These are phyloP conservation scores for Phaseolus coccineus DNA, from an alignment of 331 rosid species.

Conservation along the genomic window DNA sequence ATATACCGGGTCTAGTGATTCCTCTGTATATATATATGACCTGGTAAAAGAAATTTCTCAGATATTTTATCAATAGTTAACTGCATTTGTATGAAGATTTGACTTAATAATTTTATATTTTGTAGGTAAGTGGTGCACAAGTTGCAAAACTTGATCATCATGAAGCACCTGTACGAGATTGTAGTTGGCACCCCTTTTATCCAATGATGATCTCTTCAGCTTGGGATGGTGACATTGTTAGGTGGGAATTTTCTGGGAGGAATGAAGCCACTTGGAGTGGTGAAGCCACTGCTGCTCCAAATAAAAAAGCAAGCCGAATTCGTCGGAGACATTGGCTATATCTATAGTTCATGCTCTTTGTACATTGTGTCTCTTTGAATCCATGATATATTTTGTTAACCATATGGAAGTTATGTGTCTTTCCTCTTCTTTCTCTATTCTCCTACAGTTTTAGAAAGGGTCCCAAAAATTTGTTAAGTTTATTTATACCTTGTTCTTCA, in stretches of 20 bases:
- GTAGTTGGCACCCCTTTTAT: constrained; percentile 64
- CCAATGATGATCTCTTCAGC: constrained; percentile 58
- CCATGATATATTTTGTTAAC: not conserved
- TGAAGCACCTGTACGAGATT: constrained; percentile 59
- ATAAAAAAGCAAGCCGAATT: constrained; percentile 33
- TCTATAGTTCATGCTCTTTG: constrained; percentile 33
- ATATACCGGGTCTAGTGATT: constrained; percentile 85
- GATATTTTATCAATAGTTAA: not conserved
- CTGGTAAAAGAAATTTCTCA: constrained; percentile 60
- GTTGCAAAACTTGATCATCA: constrained; percentile 67
- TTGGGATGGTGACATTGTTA: constrained; percentile 65
- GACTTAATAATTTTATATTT: not conserved
- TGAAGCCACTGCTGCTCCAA: constrained; percentile 37
- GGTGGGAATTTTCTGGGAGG: constrained; percentile 63
- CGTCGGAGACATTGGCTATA: constrained; percentile 45
- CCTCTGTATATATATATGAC: constrained; percentile 82
- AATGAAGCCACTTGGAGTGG: not conserved
- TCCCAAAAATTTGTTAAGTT: not conserved
- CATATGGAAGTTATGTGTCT: not conserved
- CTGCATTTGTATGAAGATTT: not conserved
- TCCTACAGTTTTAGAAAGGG: constrained; percentile 7
- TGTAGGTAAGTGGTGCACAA: constrained; percentile 62
- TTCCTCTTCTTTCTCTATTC: not conserved
- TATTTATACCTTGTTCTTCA: constrained; percentile 34
- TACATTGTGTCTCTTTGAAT: not conserved